phyloP scores from a whole-genome alignment of 805 yeast genomes.

The Ogataea salicorniae region DNA sequence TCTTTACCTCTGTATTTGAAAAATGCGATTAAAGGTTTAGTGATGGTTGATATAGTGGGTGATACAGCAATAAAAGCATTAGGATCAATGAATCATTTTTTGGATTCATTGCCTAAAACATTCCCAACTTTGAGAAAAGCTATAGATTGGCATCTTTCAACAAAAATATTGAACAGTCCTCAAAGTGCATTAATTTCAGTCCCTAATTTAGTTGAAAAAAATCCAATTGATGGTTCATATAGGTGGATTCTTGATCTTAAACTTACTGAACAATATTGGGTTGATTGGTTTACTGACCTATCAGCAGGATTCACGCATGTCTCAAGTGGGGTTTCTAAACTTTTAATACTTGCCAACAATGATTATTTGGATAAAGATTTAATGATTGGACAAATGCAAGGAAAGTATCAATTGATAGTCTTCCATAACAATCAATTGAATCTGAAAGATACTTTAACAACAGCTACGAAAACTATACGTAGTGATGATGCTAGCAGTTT shows the following conservation, averaged over 20 bases:
- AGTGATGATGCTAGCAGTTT: slow-evolving; percentile 40
- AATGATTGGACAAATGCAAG: slow-evolving; percentile 98
- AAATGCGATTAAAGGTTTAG: slow-evolving; percentile 53
- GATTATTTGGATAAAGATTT: slow-evolving; percentile 81
- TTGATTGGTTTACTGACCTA: slow-evolving; percentile 71
- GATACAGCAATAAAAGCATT: slow-evolving; percentile 80
- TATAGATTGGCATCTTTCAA: slow-evolving; percentile 74
- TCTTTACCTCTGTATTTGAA: slow-evolving; percentile 8
- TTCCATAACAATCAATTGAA: slow-evolving; percentile 37
- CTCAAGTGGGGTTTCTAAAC: slow-evolving; percentile 46
- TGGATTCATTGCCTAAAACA: slow-evolving; percentile 55
- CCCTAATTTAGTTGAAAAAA: slow-evolving; percentile 51
- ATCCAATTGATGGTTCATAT: slow-evolving; percentile 11
- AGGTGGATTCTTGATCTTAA: slow-evolving; percentile 64
- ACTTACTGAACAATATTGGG: slow-evolving; percentile 68
- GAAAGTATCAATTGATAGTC: slow-evolving; percentile 84
- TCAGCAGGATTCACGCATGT: slow-evolving; percentile 43
- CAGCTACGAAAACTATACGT: slow-evolving; percentile 19
- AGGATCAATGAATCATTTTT: slow-evolving; percentile 58
- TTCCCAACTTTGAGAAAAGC: slow-evolving; percentile 56
- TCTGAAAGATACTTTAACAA: slow-evolving; percentile 18
- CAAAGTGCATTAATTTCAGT: slow-evolving; percentile 73
- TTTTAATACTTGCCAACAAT: slow-evolving; percentile 81
- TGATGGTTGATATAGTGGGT: slow-evolving; percentile 88
- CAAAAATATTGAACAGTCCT: slow-evolving; percentile 47